Conservation (phyloP, 495 filamentous ascomycete genomes). For the Entonaema liquescens region DNA sequence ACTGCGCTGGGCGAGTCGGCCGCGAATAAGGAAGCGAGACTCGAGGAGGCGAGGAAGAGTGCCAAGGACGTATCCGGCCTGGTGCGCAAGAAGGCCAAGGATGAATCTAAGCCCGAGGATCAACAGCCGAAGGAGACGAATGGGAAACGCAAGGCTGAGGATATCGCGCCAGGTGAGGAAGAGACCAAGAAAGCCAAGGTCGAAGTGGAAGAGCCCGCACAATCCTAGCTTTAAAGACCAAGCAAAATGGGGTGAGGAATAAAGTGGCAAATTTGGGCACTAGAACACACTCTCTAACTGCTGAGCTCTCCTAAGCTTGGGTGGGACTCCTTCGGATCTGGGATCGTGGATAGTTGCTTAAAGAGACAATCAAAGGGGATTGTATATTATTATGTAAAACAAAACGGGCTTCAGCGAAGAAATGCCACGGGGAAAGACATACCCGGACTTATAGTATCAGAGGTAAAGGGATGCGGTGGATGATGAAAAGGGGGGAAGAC, state of each 20-base stretch:
- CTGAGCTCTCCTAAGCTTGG: not conserved
- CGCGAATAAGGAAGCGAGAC: conserved; percentile 66
- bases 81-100: conserved; percentile 79
- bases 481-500: not conserved
- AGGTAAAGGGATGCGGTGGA: not conserved
- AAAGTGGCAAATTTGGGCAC: not conserved
- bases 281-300: not conserved
- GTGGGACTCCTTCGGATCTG: not conserved
- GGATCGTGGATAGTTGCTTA: not conserved
- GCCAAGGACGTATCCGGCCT: conserved; percentile 88
- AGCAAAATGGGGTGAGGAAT: not conserved
- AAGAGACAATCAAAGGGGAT: not conserved
- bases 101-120: not conserved
- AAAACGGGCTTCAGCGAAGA: not conserved
- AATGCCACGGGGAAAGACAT: not conserved
- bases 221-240: conserved; percentile 6
- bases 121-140: conserved; percentile 42
- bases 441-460: not conserved
- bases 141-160: conserved; percentile 59
- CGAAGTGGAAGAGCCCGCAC: conserved; percentile 21
- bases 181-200: conserved; percentile 52
- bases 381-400: conserved; percentile 18
- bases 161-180: conserved; percentile 49
- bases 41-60: conserved; percentile 79
- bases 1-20: conserved; percentile 73